Evolutionary conservation across 2,329 filamentous ascomycete species (phyloP).

Genomic region (Fusarium incarnatum): DNA sequence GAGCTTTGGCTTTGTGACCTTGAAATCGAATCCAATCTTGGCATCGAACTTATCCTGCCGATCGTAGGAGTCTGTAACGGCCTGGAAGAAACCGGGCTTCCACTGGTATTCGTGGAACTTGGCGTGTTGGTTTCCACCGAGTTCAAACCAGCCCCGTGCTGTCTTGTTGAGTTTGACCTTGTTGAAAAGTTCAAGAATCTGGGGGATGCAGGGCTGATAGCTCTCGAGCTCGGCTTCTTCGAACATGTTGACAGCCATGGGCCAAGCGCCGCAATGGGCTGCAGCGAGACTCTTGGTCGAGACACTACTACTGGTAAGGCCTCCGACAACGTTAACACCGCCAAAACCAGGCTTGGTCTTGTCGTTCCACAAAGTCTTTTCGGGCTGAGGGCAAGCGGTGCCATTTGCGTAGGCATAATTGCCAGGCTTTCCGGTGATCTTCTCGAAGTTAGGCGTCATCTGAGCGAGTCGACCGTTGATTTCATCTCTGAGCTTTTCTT

Average conservation of each 20-base stretch:
- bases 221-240: constrained; percentile 55
- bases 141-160: constrained; percentile 13
- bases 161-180: constrained; percentile 24
- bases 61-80: constrained; percentile 51
- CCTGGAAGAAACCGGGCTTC: constrained; percentile 51
- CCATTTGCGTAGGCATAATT: constrained; percentile 38
- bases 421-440: constrained; percentile 37
- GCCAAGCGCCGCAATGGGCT: constrained; percentile 56
- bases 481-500: constrained; percentile 48
- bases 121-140: constrained; percentile 6
- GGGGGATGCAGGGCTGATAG: constrained; percentile 59
- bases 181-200: constrained; percentile 52
- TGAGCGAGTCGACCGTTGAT: constrained; percentile 45
- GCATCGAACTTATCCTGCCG: constrained; percentile 49
- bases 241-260: constrained; percentile 57
- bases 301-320: constrained; percentile 56
- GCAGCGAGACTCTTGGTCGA: constrained; percentile 58
- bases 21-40: constrained; percentile 49
- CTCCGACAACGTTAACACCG: constrained; percentile 55
- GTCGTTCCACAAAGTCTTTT: constrained; percentile 34
- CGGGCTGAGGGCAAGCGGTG: constrained; percentile 42
- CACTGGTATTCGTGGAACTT: constrained; percentile 47
- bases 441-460: constrained; percentile 46
- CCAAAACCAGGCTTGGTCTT: constrained; percentile 46
- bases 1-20: constrained; percentile 47